Percentiles rank a stretch among this genome's conserved stretches.
These are phyloP conservation scores for Metschnikowia lachancei DNA, from an alignment of 805 yeast species.

Conservation along the genomic window DNA sequence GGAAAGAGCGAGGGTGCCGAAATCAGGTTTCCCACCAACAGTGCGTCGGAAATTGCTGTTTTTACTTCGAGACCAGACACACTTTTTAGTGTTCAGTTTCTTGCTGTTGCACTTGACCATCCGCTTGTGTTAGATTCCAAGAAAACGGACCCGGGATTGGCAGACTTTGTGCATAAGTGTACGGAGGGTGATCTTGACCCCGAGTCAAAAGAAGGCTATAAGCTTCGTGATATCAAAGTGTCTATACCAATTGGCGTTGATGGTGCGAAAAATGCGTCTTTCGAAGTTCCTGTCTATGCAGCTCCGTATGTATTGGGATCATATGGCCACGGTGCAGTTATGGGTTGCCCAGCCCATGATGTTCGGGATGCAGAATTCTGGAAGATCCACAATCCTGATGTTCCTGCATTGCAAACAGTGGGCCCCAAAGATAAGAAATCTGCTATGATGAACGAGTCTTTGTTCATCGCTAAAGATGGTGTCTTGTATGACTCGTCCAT, in stretches of 20 bases:
- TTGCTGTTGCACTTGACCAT: conserved; percentile 76
- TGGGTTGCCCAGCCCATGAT: conserved; percentile 98
- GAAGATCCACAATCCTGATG: conserved; percentile 54
- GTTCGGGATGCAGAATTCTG: conserved; percentile 80
- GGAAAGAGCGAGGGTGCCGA: conserved; percentile 84
- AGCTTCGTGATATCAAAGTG: conserved; percentile 43
- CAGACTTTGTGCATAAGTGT: conserved; percentile 46
- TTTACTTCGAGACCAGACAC: conserved; percentile 94
- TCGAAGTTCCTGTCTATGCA: conserved; percentile 67
- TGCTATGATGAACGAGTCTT: conserved; percentile 24
- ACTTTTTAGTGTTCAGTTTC: conserved; percentile 72
- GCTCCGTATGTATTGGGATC: conserved; percentile 86
- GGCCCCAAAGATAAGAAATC: conserved; percentile 34
- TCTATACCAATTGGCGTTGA: conserved; percentile 56
- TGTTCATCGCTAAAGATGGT: conserved; percentile 51
- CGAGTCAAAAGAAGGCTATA: conserved; percentile 52
- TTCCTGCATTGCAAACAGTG: conserved; percentile 43
- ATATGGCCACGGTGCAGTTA: conserved; percentile 92
- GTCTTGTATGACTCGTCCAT: conserved; percentile 30
- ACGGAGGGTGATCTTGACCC: conserved; percentile 42
- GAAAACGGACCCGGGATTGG: conserved; percentile 38
- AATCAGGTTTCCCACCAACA: conserved; percentile 46
- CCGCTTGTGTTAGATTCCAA: conserved; percentile 49
- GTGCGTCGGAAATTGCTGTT: conserved; percentile 39
- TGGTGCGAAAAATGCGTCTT: conserved; percentile 17